Evolutionary conservation across 495 filamentous ascomycete species (phyloP), one percentile per base, ranked within the genome.

Genomic region (Penicillium verhagenii): DNA sequence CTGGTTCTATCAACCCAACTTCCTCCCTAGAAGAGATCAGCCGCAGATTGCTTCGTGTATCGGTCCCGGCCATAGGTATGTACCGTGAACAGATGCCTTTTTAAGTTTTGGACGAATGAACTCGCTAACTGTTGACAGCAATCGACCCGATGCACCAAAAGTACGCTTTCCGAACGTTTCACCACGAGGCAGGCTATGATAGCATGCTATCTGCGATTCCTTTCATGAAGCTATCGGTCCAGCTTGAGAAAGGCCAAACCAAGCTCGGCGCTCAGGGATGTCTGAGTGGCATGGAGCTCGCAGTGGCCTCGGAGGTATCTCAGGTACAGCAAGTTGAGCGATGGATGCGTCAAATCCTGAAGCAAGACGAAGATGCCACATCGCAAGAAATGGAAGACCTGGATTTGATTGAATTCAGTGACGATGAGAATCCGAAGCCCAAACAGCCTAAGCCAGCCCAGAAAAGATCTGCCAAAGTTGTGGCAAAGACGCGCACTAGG

Each of bases 131-230:
- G 42, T 29, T 10, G 10, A 1, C 42, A 72, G 72, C 42, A 7
- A 50, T 73, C 24, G 62, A 82, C 24, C 43, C 58, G 9, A 47
- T 73, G 16, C 74, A 82, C 59, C 52, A 54, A 0, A 84, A 84
- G 60, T 84, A 86, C 56, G 38, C 68, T 16, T 60, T 54, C 18
- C 61, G 57, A 10, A 64, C 68, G 14, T 63, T 68, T 20, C 71
- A 72, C 28, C 89, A 91, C 47, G 82, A 90, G 64, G 89, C 88
- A 16, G 89, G 88, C 13, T 91, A 79, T 56, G 88, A 91, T 61
- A 90, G 87, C 66, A 80, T 79, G 56, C 77, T 89, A 59, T 86
- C 88, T 0, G 87, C 87, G 0, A 75, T 81, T 31, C 74, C 88
- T 13, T 84, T 87, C 58, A 70, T 89, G 53, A 85, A 81, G 42